phyloP scores from a whole-genome alignment of 148 eudicot species.

The Limonium bicolor region DNA sequence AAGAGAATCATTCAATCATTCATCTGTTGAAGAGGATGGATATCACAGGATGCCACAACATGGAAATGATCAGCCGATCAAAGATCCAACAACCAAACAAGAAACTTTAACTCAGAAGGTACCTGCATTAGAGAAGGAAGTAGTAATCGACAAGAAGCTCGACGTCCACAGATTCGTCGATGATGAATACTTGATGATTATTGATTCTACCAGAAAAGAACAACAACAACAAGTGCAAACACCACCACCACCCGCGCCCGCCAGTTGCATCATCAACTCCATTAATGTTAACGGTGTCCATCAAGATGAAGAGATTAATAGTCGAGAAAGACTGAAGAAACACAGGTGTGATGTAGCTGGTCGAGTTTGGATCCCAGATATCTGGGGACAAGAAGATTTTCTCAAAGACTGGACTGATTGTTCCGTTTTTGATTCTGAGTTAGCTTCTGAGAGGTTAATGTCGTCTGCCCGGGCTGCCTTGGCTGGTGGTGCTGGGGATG shows the following conservation, averaged over 20 bases:
- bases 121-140: not conserved
- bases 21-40: not conserved
- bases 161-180: not conserved
- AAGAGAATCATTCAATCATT: too few species aligned
- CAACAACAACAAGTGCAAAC: too few species aligned
- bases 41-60: not conserved
- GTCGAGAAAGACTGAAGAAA: conserved; percentile 47
- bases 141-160: not conserved
- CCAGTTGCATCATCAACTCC: too few species aligned
- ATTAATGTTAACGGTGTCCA: not conserved
- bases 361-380: conserved; percentile 69
- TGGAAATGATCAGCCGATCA: not conserved
- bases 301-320: not conserved
- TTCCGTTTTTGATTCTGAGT: conserved; percentile 32
- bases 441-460: conserved; percentile 19
- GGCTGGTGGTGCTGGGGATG: too few species aligned
- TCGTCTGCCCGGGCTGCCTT: conserved; percentile 49
- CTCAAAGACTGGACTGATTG: conserved; percentile 68
- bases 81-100: too few species aligned
- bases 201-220: too few species aligned
- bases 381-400: conserved; percentile 59
- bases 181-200: too few species aligned
- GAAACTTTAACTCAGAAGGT: too few species aligned
- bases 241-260: too few species aligned
- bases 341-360: conserved; percentile 58